phyloP scores from a whole-genome alignment of 371 early-diverging fungal species.

The Apophysomyces ossiformis region DNA sequence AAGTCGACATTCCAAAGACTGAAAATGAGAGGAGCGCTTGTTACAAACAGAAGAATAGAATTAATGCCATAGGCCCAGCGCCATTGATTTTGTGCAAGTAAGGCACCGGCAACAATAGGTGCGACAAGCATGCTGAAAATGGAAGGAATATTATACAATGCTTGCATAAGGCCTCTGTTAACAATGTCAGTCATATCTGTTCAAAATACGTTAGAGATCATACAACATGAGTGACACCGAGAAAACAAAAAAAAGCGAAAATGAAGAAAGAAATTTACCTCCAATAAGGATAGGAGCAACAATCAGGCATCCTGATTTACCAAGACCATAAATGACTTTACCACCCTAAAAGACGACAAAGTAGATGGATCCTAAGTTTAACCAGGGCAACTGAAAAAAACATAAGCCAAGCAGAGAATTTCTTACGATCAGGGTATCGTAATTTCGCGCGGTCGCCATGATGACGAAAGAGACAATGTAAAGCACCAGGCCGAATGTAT shows the following conservation, averaged over 20 bases:
- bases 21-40: slow-evolving; percentile 19
- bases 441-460: slow-evolving; percentile 26
- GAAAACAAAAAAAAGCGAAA: too few species aligned
- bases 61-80: slow-evolving; percentile 37
- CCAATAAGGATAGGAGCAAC: slow-evolving; percentile 44
- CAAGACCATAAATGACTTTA: slow-evolving; percentile 40
- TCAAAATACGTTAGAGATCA: background rate
- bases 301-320: slow-evolving; percentile 36
- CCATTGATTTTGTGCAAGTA: slow-evolving; percentile 22
- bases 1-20: slow-evolving; percentile 30
- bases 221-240: too few species aligned
- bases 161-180: slow-evolving; percentile 44
- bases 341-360: slow-evolving; percentile 23
- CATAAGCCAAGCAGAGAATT: background rate
- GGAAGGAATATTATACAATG: slow-evolving; percentile 36
- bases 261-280: slow-evolving; percentile 21
- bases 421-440: slow-evolving; percentile 27
- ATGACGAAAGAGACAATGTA: slow-evolving; percentile 25
- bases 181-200: slow-evolving; percentile 40
- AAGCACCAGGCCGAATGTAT: slow-evolving; percentile 19
- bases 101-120: slow-evolving; percentile 31
- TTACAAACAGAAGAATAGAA: slow-evolving; percentile 31
- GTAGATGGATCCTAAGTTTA: background rate
- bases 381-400: too few species aligned
- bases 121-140: slow-evolving; percentile 38